Percentiles rank a stretch among this genome's conserved stretches.
Evolutionary conservation across 208 protist genomes (phyloP).

Genomic region (Balamuthia mandrillaris): DNA sequence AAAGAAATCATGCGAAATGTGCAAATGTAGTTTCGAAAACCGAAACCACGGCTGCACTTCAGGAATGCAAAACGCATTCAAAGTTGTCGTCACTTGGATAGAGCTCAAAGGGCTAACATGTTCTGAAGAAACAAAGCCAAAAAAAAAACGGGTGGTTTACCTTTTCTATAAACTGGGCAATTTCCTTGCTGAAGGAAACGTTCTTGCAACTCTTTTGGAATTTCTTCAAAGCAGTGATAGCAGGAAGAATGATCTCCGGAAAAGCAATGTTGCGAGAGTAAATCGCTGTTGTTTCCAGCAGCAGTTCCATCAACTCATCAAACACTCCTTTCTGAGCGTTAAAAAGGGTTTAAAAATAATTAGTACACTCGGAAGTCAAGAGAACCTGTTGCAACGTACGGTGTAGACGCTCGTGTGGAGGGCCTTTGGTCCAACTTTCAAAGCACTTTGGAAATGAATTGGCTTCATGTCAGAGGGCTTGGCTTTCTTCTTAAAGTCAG

Average conservation of each 20-base stretch:
- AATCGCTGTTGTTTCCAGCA: constrained; percentile 21
- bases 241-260: constrained; percentile 85
- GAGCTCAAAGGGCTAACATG: neutral
- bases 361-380: too few species aligned
- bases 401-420: neutral
- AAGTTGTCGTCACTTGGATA: neutral
- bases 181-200: neutral
- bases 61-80: neutral
- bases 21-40: too few species aligned
- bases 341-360: too few species aligned
- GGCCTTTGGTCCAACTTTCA: constrained; percentile 37
- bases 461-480: constrained; percentile 17
- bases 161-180: neutral
- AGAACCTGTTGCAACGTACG: neutral
- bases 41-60: too few species aligned
- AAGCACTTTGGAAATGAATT: constrained; percentile 11
- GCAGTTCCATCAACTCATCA: neutral
- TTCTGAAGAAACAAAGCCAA: neutral
- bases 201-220: constrained; percentile 53
- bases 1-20: too few species aligned
- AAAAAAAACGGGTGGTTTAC: neutral
- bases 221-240: constrained; percentile 80
- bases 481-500: constrained; percentile 47
- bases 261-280: constrained; percentile 82
- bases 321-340: constrained; percentile 44